Percentiles rank a stretch among this genome's conserved stretches.
Evolutionary conservation across 2,329 filamentous ascomycete genomes (phyloP).

Genomic region (Gnomoniopsis sp.): DNA sequence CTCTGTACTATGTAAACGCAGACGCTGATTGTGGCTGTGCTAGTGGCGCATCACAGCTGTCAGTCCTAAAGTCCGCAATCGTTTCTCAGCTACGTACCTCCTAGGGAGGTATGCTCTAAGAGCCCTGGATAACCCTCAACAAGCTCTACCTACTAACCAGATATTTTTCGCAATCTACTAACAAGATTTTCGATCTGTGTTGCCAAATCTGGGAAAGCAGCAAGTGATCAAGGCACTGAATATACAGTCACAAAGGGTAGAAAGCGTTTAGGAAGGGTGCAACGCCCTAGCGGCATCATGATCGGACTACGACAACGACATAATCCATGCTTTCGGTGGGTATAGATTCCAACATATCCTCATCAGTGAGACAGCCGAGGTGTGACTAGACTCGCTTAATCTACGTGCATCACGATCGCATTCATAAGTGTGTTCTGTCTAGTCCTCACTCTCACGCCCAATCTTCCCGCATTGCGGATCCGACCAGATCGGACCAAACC

Average conservation of each 20-base stretch:
- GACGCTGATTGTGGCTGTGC: too few relatives aligned
- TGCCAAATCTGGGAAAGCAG: too few relatives aligned
- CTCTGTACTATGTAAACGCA: neutral
- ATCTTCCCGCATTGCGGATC: neutral
- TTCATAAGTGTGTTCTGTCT: constrained; percentile 14
- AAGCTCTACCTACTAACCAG: too few relatives aligned
- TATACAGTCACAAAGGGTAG: too few relatives aligned
- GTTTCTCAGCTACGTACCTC: too few relatives aligned
- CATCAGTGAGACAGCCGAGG: neutral
- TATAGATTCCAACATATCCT: neutral
- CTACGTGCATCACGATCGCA: constrained; percentile 9
- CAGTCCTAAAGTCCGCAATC: too few relatives aligned
- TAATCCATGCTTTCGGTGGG: neutral
- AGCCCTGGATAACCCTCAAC: too few relatives aligned
- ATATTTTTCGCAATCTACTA: too few relatives aligned
- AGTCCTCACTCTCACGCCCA: neutral
- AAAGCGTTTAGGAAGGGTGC: neutral
- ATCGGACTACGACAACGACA: neutral
- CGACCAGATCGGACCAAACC: neutral
- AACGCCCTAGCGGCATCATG: neutral
- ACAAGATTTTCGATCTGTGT: too few relatives aligned
- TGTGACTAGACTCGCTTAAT: neutral
- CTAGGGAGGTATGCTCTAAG: too few relatives aligned
- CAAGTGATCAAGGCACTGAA: too few relatives aligned
- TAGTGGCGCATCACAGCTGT: too few relatives aligned